Conservation (phyloP, 768 basidiomycete species). For the Lactifluus pinguis region DNA sequence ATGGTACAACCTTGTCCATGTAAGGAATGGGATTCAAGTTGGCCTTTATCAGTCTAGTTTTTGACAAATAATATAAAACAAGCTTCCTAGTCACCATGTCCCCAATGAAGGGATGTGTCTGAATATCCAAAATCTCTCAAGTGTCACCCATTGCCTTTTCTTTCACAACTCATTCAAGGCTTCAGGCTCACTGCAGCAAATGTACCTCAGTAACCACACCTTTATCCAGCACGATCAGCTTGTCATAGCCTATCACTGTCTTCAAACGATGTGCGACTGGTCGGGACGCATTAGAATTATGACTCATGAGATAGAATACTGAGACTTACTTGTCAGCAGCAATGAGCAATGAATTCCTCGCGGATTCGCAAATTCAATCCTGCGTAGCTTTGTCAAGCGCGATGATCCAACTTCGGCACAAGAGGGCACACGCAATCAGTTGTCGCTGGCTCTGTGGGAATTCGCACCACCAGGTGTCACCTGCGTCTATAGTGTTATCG, state of each 20-base stretch:
- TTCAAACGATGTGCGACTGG: slow-evolving; percentile 65
- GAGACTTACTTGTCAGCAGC: slow-evolving; percentile 54
- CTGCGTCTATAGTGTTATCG: slow-evolving; percentile 62
- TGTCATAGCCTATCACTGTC: slow-evolving; percentile 76
- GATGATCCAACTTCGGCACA: slow-evolving; percentile 63
- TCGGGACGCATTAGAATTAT: slow-evolving; percentile 3
- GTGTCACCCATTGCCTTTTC: slow-evolving; percentile 25
- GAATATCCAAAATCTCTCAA: no score
- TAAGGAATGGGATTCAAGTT: no score
- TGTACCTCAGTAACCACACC: slow-evolving; percentile 46
- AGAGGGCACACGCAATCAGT: slow-evolving; percentile 69
- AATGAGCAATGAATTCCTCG: slow-evolving; percentile 71
- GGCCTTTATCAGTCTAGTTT: no score
- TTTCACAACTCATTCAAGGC: slow-evolving; percentile 53
- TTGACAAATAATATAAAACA: no score
- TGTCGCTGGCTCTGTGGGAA: slow-evolving; percentile 92
- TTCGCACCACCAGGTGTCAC: slow-evolving; percentile 83
- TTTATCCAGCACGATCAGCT: slow-evolving; percentile 72
- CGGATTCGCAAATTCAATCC: slow-evolving; percentile 84
- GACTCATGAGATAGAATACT: slow-evolving; percentile 13
- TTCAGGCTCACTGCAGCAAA: no score
- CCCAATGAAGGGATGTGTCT: no score
- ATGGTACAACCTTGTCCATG: no score
- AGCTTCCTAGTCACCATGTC: no score
- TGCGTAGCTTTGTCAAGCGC: slow-evolving; percentile 80